A percentile compares a stretch with the other conserved stretches of the same genome.
phyloP scores from a whole-genome alignment of 1,139 yeast genomes.

The Scheffersomyces illinoinensis region DNA sequence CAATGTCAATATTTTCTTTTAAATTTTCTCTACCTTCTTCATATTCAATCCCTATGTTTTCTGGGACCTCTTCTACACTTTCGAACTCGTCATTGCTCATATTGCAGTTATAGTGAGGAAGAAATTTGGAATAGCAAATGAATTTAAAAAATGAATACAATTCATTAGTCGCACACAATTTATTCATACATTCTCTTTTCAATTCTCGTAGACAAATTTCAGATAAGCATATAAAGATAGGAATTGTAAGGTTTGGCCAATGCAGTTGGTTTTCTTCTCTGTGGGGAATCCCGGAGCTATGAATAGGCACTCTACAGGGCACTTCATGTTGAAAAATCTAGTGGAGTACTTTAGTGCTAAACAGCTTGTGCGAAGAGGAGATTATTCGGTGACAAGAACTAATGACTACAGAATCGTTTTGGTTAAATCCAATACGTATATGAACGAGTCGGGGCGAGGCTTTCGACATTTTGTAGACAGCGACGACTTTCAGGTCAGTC shows the following conservation, averaged over 20 bases:
- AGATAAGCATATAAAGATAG: background rate
- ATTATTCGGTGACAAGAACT: constrained; percentile 25
- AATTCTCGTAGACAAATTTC: too few species aligned
- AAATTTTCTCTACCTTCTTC: constrained; percentile 1
- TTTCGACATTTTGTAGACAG: constrained; percentile 24
- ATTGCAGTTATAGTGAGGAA: background rate
- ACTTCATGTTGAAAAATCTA: constrained; percentile 30
- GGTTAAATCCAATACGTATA: constrained; percentile 40
- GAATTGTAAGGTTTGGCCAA: background rate
- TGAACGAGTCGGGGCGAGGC: constrained; percentile 42
- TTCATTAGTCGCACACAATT: background rate
- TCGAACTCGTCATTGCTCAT: constrained; percentile 6
- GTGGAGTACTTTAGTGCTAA: constrained; percentile 26
- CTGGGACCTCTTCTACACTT: constrained; percentile 6
- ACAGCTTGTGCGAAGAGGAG: constrained; percentile 19
- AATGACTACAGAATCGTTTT: constrained; percentile 21
- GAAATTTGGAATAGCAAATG: background rate
- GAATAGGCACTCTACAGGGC: constrained; percentile 44
- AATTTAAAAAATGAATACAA: background rate
- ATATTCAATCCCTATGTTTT: background rate
- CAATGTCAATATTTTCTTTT: constrained; percentile 1
- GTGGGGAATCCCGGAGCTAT: constrained; percentile 47
- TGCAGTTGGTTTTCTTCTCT: constrained; percentile 30
- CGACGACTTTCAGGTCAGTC: constrained; percentile 10
- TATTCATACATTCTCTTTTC: background rate